Evolutionary conservation across 805 yeast species (phyloP).

Genomic region (Myxozyma sirexii): DNA sequence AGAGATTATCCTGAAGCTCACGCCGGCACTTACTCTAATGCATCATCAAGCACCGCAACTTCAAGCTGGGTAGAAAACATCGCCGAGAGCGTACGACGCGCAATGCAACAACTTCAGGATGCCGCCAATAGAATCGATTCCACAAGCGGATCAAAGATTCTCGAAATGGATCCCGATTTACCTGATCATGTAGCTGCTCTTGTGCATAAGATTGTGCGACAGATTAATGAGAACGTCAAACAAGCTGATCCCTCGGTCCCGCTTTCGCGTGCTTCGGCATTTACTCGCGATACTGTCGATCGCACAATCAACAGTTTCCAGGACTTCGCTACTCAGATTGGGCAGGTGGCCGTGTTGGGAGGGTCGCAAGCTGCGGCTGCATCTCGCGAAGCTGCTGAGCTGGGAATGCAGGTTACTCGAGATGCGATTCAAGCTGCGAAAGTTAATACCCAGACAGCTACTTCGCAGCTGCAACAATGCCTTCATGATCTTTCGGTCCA

Average conservation of each 20-base stretch:
- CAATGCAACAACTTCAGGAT: constrained; percentile 21
- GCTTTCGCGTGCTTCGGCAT: background rate
- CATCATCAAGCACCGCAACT: background rate
- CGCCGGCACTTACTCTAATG: background rate
- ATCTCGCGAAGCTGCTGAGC: constrained; percentile 16
- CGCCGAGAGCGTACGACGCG: constrained; percentile 18
- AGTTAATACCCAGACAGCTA: constrained; percentile 20
- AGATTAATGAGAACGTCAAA: constrained; percentile 10
- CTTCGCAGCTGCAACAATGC: constrained; percentile 20
- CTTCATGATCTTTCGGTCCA: constrained; percentile 16
- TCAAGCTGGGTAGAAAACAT: constrained; percentile 16
- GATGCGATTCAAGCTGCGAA: constrained; percentile 25
- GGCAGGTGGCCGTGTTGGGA: constrained; percentile 22
- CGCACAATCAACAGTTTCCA: constrained; percentile 20
- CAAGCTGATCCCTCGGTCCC: constrained; percentile 3
- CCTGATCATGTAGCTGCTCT: constrained; percentile 25
- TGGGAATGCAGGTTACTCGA: constrained; percentile 21
- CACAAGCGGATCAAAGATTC: background rate
- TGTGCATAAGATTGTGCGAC: constrained; percentile 19
- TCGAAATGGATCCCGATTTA: constrained; percentile 19
- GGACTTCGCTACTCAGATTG: constrained; percentile 23
- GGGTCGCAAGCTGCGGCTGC: constrained; percentile 21
- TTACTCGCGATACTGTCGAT: constrained; percentile 15
- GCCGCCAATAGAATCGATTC: constrained; percentile 3
- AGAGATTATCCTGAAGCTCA: background rate